Percentiles rank a stretch among this genome's conserved stretches.
These are phyloP conservation scores for Leccinum uliginosum DNA, from an alignment of 768 basidiomycete genomes.

Conservation along the genomic window DNA sequence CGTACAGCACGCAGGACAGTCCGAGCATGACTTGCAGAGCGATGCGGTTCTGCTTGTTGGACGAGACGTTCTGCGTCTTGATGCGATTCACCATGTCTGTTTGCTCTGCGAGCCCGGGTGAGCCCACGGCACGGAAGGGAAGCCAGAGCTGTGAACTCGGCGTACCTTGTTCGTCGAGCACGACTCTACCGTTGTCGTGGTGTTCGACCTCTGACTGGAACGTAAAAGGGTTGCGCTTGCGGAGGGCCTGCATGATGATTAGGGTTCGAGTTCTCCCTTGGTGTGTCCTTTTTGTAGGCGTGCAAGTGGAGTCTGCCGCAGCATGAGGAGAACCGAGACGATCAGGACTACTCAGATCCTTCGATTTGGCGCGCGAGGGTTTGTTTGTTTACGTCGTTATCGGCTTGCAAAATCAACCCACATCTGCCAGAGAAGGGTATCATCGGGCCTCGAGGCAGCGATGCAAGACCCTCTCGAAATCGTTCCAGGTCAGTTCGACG, in stretches of 20 bases:
- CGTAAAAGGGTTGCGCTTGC: slow-evolving; percentile 45
- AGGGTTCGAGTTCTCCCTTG: not conserved
- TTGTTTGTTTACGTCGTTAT: slow-evolving; percentile 16
- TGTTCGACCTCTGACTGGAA: slow-evolving; percentile 29
- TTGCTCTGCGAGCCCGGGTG: slow-evolving; percentile 47
- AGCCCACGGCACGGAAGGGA: not conserved
- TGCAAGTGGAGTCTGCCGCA: slow-evolving; percentile 1
- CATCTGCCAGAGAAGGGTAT: not conserved
- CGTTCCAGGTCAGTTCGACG: slow-evolving; percentile 59
- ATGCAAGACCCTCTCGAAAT: slow-evolving; percentile 21
- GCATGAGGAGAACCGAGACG: not conserved
- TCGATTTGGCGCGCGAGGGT: slow-evolving; percentile 10
- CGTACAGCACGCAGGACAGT: slow-evolving; percentile 47
- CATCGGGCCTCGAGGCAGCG: slow-evolving; percentile 10
- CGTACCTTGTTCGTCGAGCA: slow-evolving; percentile 54
- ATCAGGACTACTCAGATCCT: slow-evolving; percentile 3
- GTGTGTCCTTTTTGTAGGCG: slow-evolving; percentile 8
- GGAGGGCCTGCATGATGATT: slow-evolving; percentile 33
- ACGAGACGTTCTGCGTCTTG: slow-evolving; percentile 39
- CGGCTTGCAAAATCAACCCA: not conserved
- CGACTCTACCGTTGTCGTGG: slow-evolving; percentile 23
- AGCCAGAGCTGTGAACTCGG: not conserved
- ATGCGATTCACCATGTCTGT: slow-evolving; percentile 51
- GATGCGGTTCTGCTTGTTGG: slow-evolving; percentile 39
- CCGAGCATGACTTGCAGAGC: slow-evolving; percentile 40